Conservation (phyloP, 257 asterid species). For the Nicotiana undulata region DNA sequence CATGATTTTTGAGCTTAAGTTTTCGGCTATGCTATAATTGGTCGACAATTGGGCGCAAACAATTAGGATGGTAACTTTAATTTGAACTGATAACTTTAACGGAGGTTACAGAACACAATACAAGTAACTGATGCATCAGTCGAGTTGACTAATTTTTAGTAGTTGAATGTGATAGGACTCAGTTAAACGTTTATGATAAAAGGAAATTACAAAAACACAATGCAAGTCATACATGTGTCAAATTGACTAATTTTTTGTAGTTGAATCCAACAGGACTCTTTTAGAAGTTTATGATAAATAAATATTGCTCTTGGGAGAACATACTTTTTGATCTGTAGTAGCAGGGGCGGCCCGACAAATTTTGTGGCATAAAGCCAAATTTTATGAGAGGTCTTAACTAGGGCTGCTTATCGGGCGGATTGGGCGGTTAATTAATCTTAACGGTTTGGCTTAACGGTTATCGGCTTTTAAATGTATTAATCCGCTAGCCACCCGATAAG, state of each 20-base stretch:
- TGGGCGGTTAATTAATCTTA: too few species aligned
- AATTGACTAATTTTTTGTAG: background rate
- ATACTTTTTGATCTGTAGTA: too few species aligned
- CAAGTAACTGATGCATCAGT: background rate
- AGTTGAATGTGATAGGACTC: background rate
- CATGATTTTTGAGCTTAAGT: background rate
- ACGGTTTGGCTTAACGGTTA: too few species aligned
- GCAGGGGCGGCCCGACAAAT: too few species aligned
- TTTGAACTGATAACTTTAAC: background rate
- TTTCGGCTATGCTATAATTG: background rate
- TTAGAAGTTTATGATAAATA: background rate
- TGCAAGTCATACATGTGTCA: background rate
- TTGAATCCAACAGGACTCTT: background rate
- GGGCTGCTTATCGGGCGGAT: too few species aligned
- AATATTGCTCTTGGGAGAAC: too few species aligned
- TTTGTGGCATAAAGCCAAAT: too few species aligned
- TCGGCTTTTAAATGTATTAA: too few species aligned
- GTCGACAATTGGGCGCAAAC: background rate
- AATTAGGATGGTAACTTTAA: background rate
- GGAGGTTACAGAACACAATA: background rate
- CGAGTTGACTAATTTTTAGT: background rate
- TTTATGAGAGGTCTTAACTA: too few species aligned
- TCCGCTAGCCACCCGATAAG: too few species aligned
- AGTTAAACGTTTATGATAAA: background rate
- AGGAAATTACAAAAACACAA: too few species aligned